Conservation (phyloP, 768 basidiomycete genomes). For the Tricholomella constricta region DNA sequence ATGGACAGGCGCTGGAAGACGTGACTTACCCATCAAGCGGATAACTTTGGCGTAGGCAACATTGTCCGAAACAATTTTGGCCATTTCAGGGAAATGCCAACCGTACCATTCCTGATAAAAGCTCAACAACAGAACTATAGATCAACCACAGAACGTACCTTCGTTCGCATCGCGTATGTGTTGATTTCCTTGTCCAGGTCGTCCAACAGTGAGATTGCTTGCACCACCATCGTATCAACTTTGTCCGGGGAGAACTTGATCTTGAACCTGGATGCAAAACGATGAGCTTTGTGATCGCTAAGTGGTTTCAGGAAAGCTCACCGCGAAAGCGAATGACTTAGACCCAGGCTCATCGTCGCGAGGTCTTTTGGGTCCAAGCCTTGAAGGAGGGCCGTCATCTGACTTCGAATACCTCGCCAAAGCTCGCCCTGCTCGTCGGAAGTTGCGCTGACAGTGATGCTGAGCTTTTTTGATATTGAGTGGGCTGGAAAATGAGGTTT, state of each 20-base stretch:
- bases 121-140: not conserved
- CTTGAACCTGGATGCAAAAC: constrained; percentile 73
- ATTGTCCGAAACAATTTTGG: constrained; percentile 97
- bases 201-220: constrained; percentile 96
- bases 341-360: constrained; percentile 96
- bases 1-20: not conserved
- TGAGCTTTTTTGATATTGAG: constrained; percentile 91
- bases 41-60: constrained; percentile 95
- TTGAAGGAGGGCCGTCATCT: constrained; percentile 83
- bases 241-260: constrained; percentile 99
- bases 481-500: constrained; percentile 48
- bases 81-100: constrained; percentile 99
- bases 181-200: constrained; percentile 99
- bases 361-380: constrained; percentile 93
- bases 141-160: constrained; percentile 55
- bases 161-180: constrained; percentile 98
- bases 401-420: constrained; percentile 93
- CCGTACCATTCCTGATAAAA: constrained; percentile 96
- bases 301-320: constrained; percentile 30
- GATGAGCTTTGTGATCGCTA: not conserved
- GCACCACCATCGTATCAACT: constrained; percentile 99
- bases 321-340: constrained; percentile 96
- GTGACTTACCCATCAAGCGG: constrained; percentile 78
- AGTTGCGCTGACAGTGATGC: constrained; percentile 78
- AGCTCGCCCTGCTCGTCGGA: constrained; percentile 68